Evolutionary conservation across 176 grass and related monocot species (phyloP).

Genomic region (Cenchrus fungigraminus): DNA sequence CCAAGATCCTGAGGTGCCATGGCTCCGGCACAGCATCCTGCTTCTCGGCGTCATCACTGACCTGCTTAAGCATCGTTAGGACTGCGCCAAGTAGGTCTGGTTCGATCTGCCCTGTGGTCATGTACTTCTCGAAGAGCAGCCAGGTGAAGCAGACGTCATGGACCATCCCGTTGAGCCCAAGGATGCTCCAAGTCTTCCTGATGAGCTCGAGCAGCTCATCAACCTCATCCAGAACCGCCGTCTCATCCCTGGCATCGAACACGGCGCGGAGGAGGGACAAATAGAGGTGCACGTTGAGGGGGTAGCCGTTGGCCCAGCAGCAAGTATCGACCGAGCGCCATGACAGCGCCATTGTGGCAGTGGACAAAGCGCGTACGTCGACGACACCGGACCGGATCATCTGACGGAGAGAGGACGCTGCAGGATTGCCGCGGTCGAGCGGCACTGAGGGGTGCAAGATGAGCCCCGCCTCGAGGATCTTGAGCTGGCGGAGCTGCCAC

Average conservation of each 20-base stretch:
- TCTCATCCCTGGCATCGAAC: conserved; percentile 62
- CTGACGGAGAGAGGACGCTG: background rate
- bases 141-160: conserved; percentile 79
- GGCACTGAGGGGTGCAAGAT: conserved; percentile 48
- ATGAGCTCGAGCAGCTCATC: conserved; percentile 77
- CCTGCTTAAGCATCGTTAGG: conserved; percentile 62
- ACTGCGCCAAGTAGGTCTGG: conserved; percentile 55
- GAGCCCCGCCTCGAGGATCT: conserved; percentile 61
- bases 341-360: conserved; percentile 39
- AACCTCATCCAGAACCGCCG: conserved; percentile 68
- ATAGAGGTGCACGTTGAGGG: conserved; percentile 75
- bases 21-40: conserved; percentile 38
- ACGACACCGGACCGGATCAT: background rate
- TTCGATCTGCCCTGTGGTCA: conserved; percentile 52
- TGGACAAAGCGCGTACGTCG: conserved; percentile 50
- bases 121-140: conserved; percentile 67
- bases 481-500: conserved; percentile 72
- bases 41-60: conserved; percentile 31
- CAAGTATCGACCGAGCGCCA: conserved; percentile 52
- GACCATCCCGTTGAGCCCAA: conserved; percentile 60
- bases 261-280: conserved; percentile 58
- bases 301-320: conserved; percentile 75
- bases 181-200: conserved; percentile 60
- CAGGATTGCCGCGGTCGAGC: conserved; percentile 29
- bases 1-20: conserved; percentile 54